Base-by-base conservation (phyloP, 345 rosid genomes). In the Murraya paniculata region DNA sequence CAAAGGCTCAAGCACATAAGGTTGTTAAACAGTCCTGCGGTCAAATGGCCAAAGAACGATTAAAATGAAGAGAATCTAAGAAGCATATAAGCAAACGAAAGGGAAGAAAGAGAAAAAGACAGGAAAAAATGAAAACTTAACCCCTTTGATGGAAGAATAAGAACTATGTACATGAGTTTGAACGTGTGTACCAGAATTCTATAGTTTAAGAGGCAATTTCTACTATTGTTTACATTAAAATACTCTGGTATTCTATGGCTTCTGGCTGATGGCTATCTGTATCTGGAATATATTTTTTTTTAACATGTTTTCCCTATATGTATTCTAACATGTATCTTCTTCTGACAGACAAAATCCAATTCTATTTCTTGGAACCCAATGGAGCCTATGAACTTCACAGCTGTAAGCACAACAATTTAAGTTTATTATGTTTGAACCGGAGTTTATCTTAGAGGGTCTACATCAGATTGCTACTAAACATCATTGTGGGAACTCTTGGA, bases 341-440 rank as follows among this genome's bases (percentile, higher is more conserved):
- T 81, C 72, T 80, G 84, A 69, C 93, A 92, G 98, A 96, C 98
- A 38, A 96, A 86, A 87, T 86, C 92, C 25, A 96, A 96, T 83
- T 89, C 97, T 76, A 89, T 96, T 71, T 88, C 97, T 69, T 96
- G 99, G 98, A 96, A 96, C 75, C 99, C 99, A 21, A 92, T 88
- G 98, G 97, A 96, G 91, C 99, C 99, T 9, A 88, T 94, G 97
- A 96, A 96, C 89, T 81, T 96, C 81, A 94, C 98, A 22, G 95
- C 92, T 80, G 99, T 96, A 91, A 91, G 99, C 64, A 66, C 22
- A 71, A 76, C 70, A 35, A 55, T 48, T 81, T 24, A 72, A 71
- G 48, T 56, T 61, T 60, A 69, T 50, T 11, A 48, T 78, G 13
- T 67, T 77, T 77, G 41, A 57, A 45, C 38, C 22, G 24, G 31